These are phyloP conservation scores for Medicago truncatula DNA, from an alignment of 306 rosid species.

Conservation along the genomic window MtrunA17r5.0-ANR NC_053049.1:38664501-38665000, in stretches of 20 bases:
- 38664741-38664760: constrained; percentile 88
- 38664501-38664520: constrained; percentile 4
- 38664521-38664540: constrained; percentile 14
- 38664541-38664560: constrained; percentile 31
- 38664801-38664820: constrained; percentile 97
- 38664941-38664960: constrained; percentile 68
- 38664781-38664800: constrained; percentile 98
- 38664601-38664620: constrained; percentile 2
- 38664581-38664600: constrained; percentile 5
- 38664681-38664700: constrained; percentile 39
- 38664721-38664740: constrained; percentile 68
- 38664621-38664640: constrained; percentile 28
- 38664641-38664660: not conserved
- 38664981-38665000: constrained; percentile 89
- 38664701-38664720: constrained; percentile 37
- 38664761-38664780: constrained; percentile 96
- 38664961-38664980: constrained; percentile 83
- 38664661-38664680: constrained; percentile 14
- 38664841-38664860: constrained; percentile 95
- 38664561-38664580: constrained; percentile 37
- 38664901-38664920: constrained; percentile 90
- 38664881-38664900: constrained; percentile 77
- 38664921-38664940: constrained; percentile 83
- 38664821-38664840: constrained; percentile 95
- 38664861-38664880: constrained; percentile 97